Evolutionary conservation across 768 basidiomycete species (phyloP), one percentile per base, ranked within the genome.

Genomic region (Dentipellis fragilis): DNA sequence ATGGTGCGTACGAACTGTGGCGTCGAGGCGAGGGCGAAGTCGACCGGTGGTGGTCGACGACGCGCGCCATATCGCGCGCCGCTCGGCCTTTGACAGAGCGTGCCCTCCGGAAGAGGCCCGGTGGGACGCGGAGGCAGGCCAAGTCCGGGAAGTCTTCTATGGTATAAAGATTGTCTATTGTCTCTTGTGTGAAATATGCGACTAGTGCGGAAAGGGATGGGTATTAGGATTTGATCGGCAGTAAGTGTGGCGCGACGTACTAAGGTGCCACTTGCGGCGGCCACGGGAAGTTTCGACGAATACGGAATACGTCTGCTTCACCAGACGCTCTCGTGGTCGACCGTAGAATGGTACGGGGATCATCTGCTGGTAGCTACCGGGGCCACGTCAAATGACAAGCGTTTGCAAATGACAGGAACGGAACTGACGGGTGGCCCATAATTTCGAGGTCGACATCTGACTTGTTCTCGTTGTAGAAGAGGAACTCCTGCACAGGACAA

Each of bases 251-350:
- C 16, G 34, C 39, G 40, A 70, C 84, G 52, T 66, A 88, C 87
- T 89, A 35, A 90, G 74, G 62, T 90, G 87, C 87, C 87, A 89
- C 62, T 90, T 90, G 59, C 83, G 75, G 56, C 78, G 77, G n/a
- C 85, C 86, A 54, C 73, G 69, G 17, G 58, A 16, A 2, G 80
- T 83, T n/a, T 84, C 76, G 38, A 88, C 84, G 61, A 76, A 86
- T 29, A 87, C 87, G 8, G 86, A 88, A 65, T 87, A 90, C 0
- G 87, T 89, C 66, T 90, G 87, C 64, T 89, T 89, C 56, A 87
- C 76, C 29, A 89, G 75, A 50, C 83, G 77, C 54, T 77, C 70
- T 48, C 76, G 73, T 55, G 62, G 54, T 49, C 22, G 52, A 57
- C 65, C 52, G 67, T 60, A 59, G 61, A 63, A 49, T 29, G 29